Conservation (phyloP, 1,284 basidiomycete species). For the Sanghuangporus weigelae region DNA sequence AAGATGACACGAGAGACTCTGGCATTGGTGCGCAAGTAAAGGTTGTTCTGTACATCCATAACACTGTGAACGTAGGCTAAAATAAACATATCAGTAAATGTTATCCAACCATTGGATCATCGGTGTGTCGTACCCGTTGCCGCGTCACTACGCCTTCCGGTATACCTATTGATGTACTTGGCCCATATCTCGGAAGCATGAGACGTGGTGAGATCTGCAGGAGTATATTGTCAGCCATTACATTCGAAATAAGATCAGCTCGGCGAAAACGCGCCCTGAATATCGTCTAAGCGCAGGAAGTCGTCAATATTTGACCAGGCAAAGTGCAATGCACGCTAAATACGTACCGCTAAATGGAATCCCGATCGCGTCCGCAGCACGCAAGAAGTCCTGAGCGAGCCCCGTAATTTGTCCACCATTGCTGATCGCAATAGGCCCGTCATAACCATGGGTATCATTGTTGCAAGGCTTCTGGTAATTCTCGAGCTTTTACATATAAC, state of each 20-base stretch:
- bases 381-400: conserved; percentile 65
- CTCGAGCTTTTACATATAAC: conserved; percentile 41
- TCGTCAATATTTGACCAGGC: neutral
- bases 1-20: conserved; percentile 67
- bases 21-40: conserved; percentile 57
- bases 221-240: neutral
- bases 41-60: conserved; percentile 60
- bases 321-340: neutral
- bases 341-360: conserved; percentile 59
- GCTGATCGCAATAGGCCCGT: conserved; percentile 67
- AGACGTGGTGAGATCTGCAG: conserved; percentile 49
- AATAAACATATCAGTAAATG: neutral
- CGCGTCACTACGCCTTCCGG: conserved; percentile 65
- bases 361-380: conserved; percentile 56
- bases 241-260: neutral
- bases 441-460: conserved; percentile 58
- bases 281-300: conserved; percentile 43
- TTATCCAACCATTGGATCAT: neutral
- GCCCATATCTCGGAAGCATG: conserved; percentile 70
- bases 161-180: conserved; percentile 72
- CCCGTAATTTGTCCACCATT: conserved; percentile 58
- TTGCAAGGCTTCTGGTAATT: conserved; percentile 67
- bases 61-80: conserved; percentile 66
- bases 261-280: conserved; percentile 41
- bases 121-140: conserved; percentile 45